Evolutionary conservation across 2,329 filamentous ascomycete species (phyloP), one percentile per base, ranked within the genome.

Genomic region (Aspergillus luchuensis): DNA sequence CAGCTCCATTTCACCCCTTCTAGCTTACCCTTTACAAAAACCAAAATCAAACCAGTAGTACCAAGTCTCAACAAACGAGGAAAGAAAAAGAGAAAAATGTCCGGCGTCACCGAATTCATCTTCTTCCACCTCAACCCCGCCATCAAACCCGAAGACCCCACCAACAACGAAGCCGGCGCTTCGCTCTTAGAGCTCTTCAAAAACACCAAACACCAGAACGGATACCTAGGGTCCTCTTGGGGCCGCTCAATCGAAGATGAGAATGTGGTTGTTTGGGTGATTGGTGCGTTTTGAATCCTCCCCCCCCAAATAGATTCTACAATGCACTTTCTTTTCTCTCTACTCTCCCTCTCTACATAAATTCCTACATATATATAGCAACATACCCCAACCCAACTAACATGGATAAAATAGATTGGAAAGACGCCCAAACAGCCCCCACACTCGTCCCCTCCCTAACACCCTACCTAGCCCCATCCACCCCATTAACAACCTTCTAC

Each of bases 91-190:
- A 7, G 4, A 4, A 49, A n/a, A 3, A 74, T 75, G 71, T 59
- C 71, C 33, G 39, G 62, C 55, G 67, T 73, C 64, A 72, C 65
- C 52, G 71, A 79, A 65, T 71, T 79, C 59, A 66, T 77, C 59
- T 75, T 71, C 60, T 73, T 79, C 69, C 72, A 71, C 25, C 58
- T 76, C 33, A 77, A 74, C 64, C 52, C 69, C n/a, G 66, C 69
- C 33, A 72, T 78, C 21, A 72, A 71, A 58, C 77, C 76, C 8
- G 76, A 78, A 63, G 74, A 76, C 39, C 71, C 72, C 15, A 63
- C 63, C 53, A 77, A 67, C 53, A 77, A 67, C 56, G 68, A 71
- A 17, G 70, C 71, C 45, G 76, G 76, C n/a, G 54, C 65, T 17
- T 54, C 64, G 6, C 69, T 79, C 17, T 58, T 73, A 15, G 50